phyloP scores from a whole-genome alignment of 2,329 filamentous ascomycete species.

The Colletotrichum nymphaeae region DNA sequence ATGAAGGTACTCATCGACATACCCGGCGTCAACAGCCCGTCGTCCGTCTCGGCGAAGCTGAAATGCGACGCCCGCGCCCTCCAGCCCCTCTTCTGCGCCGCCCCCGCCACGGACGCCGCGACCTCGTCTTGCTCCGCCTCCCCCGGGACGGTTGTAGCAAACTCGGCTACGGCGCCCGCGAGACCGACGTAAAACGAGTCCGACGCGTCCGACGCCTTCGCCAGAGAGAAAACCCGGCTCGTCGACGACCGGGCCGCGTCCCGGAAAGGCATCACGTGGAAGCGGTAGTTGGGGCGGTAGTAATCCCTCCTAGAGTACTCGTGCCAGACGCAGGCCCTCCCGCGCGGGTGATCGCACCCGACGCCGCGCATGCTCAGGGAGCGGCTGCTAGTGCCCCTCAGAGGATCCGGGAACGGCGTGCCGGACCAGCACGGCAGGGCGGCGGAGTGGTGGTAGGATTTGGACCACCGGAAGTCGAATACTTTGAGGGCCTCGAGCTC shows the following conservation, averaged over 20 bases:
- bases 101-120: conserved; percentile 4
- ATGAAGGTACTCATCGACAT: conserved; percentile 33
- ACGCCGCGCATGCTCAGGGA: conserved; percentile 32
- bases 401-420: conserved; percentile 49
- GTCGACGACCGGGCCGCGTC: conserved; percentile 32
- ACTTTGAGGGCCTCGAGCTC: conserved; percentile 57
- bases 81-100: conserved; percentile 31
- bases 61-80: conserved; percentile 22
- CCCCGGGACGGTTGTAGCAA: conserved; percentile 34
- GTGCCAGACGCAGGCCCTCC: conserved; percentile 60
- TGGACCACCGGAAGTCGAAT: conserved; percentile 66
- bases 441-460: conserved; percentile 60
- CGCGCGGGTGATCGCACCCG: conserved; percentile 48
- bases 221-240: conserved; percentile 57
- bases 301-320: conserved; percentile 52
- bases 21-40: conserved; percentile 37
- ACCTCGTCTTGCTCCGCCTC: conserved; percentile 5
- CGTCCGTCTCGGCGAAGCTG: conserved; percentile 43
- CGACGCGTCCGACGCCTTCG: conserved; percentile 58
- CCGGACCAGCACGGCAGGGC: conserved; percentile 56
- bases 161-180: conserved; percentile 59
- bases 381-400: conserved; percentile 39
- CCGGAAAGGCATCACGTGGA: conserved; percentile 52
- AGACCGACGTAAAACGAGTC: conserved; percentile 63
- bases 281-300: conserved; percentile 61